These are phyloP conservation scores for Salvia splendens DNA, from an alignment of 257 asterid genomes.

Conservation along the genomic window DNA sequence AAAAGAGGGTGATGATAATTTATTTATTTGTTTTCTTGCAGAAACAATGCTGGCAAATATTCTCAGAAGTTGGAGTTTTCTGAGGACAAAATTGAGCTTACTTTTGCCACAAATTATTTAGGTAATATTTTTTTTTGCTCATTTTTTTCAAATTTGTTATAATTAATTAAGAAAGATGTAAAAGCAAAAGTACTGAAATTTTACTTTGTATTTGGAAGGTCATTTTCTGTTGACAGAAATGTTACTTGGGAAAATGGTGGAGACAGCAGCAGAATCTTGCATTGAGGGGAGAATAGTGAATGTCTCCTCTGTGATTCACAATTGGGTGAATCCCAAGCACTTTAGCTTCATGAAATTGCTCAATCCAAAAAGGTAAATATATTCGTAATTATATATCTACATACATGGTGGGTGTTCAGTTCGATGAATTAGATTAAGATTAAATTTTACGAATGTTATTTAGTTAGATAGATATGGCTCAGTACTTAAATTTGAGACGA, in stretches of 20 bases:
- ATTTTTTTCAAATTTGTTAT: background rate
- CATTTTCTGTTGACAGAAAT: conserved; percentile 82
- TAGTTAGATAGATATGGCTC: too few species aligned
- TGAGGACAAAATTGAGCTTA: conserved; percentile 90
- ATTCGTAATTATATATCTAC: background rate
- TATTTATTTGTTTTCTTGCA: conserved; percentile 39
- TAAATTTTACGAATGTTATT: too few species aligned
- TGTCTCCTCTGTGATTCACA: conserved; percentile 83
- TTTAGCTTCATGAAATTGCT: conserved; percentile 66
- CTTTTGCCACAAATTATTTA: conserved; percentile 90
- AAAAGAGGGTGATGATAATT: background rate
- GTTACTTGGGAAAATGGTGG: conserved; percentile 77
- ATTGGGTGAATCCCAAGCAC: conserved; percentile 63
- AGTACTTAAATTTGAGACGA: too few species aligned
- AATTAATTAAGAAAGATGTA: conserved; percentile 2
- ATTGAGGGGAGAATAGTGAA: conserved; percentile 91
- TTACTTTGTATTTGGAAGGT: conserved; percentile 45
- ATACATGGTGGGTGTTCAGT: too few species aligned
- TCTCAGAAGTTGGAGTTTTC: conserved; percentile 85
- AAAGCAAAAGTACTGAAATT: background rate
- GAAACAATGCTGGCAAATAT: conserved; percentile 98
- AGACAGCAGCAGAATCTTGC: conserved; percentile 66
- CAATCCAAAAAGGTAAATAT: conserved; percentile 54
- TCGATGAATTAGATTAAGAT: too few species aligned
- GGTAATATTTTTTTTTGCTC: conserved; percentile 38